Conservation (phyloP, 257 asterid species). For the Thymus quinquecostatus region DNA sequence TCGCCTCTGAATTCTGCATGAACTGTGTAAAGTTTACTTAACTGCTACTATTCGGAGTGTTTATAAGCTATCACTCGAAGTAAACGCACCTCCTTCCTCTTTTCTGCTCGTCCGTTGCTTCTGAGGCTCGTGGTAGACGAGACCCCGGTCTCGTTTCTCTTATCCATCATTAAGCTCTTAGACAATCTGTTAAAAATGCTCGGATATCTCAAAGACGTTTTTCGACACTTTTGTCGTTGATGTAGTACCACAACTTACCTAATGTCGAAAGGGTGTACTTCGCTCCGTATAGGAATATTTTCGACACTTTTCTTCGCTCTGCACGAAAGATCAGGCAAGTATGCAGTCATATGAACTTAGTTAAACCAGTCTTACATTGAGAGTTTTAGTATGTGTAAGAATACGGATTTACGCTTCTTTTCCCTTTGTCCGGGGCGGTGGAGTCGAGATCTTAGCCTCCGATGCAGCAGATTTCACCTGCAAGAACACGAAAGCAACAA, state of each 20-base stretch:
- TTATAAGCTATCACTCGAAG: background rate
- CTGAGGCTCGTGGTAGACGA: constrained; percentile 43
- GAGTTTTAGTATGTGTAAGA: background rate
- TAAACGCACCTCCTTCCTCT: constrained; percentile 54
- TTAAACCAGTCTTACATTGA: too few relatives aligned
- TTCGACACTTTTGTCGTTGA: background rate
- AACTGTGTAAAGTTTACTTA: constrained; percentile 28
- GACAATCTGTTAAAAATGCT: constrained; percentile 38
- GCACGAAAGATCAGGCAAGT: constrained; percentile 8
- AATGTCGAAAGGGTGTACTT: constrained; percentile 38
- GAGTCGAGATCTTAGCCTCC: constrained; percentile 46
- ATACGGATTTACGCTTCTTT: constrained; percentile 56
- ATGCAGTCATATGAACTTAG: background rate
- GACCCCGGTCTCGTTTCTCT: constrained; percentile 26
- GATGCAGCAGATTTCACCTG: constrained; percentile 50
- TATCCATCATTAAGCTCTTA: constrained; percentile 44
- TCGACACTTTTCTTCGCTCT: constrained; percentile 52
- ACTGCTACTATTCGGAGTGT: too few relatives aligned
- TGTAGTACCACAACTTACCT: constrained; percentile 41
- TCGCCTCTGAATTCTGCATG: constrained; percentile 58
- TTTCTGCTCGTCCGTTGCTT: constrained; percentile 52
- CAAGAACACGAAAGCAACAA: constrained; percentile 9
- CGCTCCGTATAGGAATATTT: constrained; percentile 42
- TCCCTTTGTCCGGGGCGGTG: constrained; percentile 46
- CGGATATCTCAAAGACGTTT: background rate